Conservation (phyloP, 2,329 filamentous ascomycete species). For the Paramyrothecium roridum region DNA sequence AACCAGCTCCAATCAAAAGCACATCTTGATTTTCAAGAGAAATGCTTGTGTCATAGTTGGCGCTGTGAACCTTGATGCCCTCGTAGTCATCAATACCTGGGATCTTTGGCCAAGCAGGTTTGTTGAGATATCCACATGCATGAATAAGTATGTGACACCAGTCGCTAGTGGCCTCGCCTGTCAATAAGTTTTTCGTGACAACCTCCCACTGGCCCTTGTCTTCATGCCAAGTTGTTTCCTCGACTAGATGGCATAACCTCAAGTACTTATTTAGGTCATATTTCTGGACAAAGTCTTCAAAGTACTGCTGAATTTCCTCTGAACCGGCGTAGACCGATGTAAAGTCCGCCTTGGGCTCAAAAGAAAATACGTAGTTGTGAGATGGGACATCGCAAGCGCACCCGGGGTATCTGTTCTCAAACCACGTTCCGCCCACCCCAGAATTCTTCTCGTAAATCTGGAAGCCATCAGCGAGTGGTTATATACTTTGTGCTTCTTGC, state of each 20-base stretch:
- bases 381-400: conserved; percentile 52
- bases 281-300: conserved; percentile 44
- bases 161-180: conserved; percentile 5
- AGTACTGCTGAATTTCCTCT: conserved; percentile 53
- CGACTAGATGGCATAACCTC: conserved; percentile 39
- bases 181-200: conserved; percentile 25
- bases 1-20: conserved; percentile 41
- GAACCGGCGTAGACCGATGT: conserved; percentile 53
- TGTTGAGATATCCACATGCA: conserved; percentile 44
- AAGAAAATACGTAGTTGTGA: conserved; percentile 49
- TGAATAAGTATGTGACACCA: conserved; percentile 45
- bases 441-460: conserved; percentile 53
- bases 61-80: conserved; percentile 50
- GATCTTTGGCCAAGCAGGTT: conserved; percentile 50
- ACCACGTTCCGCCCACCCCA: conserved; percentile 56
- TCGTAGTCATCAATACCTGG: conserved; percentile 41
- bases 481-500: background rate
- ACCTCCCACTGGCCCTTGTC: conserved; percentile 38
- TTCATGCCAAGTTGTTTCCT: conserved; percentile 43
- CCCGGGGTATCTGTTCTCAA: conserved; percentile 56
- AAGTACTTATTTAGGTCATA: conserved; percentile 41
- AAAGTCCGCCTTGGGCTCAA: conserved; percentile 43
- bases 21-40: conserved; percentile 34
- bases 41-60: conserved; percentile 44
- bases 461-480: background rate